These are phyloP conservation scores for Talaromyces trachyspermus DNA, from an alignment of 495 filamentous ascomycete genomes.

Conservation along the genomic window DNA sequence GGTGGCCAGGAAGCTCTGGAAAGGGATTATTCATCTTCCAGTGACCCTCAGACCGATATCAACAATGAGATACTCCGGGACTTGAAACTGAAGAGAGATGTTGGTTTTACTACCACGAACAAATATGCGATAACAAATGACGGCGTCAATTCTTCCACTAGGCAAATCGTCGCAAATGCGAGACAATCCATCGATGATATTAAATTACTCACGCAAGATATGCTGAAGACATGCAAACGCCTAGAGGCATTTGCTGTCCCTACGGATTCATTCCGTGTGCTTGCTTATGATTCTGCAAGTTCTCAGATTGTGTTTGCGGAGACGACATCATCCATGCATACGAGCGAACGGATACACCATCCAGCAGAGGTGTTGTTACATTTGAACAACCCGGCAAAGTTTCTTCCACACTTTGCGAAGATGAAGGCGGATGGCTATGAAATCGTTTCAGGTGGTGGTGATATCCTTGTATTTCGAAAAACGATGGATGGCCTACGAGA, in stretches of 20 bases:
- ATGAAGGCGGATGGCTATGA: slow-evolving; percentile 65
- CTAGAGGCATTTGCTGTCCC: slow-evolving; percentile 11
- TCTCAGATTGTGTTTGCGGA: slow-evolving; percentile 53
- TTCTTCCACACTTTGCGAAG: slow-evolving; percentile 58
- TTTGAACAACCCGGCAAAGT: slow-evolving; percentile 64
- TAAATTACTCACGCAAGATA: neutral
- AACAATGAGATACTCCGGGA: neutral
- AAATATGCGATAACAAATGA: too few relatives aligned
- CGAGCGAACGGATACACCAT: slow-evolving; percentile 31
- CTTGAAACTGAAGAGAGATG: neutral
- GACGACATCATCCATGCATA: slow-evolving; percentile 49
- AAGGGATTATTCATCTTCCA: slow-evolving; percentile 11
- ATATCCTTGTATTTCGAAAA: slow-evolving; percentile 69
- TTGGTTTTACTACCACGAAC: too few relatives aligned
- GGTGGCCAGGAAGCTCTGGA: slow-evolving; percentile 24
- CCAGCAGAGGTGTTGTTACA: slow-evolving; percentile 58
- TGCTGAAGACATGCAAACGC: neutral
- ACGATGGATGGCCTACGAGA: too few relatives aligned
- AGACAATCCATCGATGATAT: slow-evolving; percentile 3
- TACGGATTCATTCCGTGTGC: slow-evolving; percentile 56
- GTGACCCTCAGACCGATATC: neutral
- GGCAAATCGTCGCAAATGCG: neutral
- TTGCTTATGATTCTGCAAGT: slow-evolving; percentile 64
- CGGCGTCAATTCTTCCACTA: neutral
- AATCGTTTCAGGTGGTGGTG: slow-evolving; percentile 59